Conservation (phyloP, 2,329 filamentous ascomycete species). For the Aspergillaceae sp. region DNA sequence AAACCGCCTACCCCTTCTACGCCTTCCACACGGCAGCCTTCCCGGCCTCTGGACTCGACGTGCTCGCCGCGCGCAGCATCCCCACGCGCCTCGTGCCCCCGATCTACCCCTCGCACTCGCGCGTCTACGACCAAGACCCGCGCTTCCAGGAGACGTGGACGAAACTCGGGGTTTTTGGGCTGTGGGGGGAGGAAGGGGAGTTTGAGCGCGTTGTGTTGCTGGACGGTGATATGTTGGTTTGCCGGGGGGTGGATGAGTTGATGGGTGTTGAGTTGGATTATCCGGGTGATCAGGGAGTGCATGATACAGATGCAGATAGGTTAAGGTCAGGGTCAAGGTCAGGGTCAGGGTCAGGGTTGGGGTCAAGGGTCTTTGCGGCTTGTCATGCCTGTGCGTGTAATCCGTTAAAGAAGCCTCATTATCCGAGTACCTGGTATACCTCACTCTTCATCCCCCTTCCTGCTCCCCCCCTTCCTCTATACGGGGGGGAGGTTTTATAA, state of each 20-base stretch:
- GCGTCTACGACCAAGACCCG: constrained; percentile 66
- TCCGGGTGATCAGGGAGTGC: constrained; percentile 30
- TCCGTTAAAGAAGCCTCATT: constrained; percentile 67
- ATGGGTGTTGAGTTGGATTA: constrained; percentile 71
- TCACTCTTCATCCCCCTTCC: constrained; percentile 6
- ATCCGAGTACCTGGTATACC: constrained; percentile 60
- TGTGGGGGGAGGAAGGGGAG: constrained; percentile 44
- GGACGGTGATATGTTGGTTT: constrained; percentile 79
- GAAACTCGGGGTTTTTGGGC: constrained; percentile 70
- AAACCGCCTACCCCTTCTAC: constrained; percentile 63
- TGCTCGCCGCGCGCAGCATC: constrained; percentile 62
- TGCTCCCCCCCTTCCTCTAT: no score
- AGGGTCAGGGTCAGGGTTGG: constrained; percentile 29
- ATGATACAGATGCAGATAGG: no score
- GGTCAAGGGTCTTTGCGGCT: constrained; percentile 66
- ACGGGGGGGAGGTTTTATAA: no score
- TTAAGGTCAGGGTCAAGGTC: constrained; percentile 20
- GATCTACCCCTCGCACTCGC: constrained; percentile 56
- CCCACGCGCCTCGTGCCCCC: constrained; percentile 61
- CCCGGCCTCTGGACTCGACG: constrained; percentile 57
- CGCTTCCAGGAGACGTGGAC: constrained; percentile 88
- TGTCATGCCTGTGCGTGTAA: constrained; percentile 83
- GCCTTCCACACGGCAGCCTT: constrained; percentile 76
- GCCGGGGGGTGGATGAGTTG: constrained; percentile 82
- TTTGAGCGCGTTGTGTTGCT: constrained; percentile 75